Conservation (phyloP, 2,329 filamentous ascomycete species). For the Neofusicoccum cordaticola region DNA sequence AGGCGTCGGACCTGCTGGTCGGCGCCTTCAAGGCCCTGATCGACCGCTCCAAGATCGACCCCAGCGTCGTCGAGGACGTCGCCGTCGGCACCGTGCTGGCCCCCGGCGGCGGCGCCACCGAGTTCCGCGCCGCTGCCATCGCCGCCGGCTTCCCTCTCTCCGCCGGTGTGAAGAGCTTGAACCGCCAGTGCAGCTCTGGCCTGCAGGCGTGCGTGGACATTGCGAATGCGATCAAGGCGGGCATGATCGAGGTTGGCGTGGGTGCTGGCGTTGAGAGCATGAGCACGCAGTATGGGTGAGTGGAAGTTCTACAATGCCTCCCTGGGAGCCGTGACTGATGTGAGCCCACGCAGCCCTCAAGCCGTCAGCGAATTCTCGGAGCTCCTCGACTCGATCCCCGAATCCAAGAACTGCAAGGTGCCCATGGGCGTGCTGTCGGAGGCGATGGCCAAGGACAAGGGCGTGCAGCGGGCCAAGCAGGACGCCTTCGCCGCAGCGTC, state of each 20-base stretch:
- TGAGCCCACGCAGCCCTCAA: slow-evolving; percentile 45
- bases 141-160: slow-evolving; percentile 87
- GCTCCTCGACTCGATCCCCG: slow-evolving; percentile 73
- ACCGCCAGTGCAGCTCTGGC: slow-evolving; percentile 91
- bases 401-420: slow-evolving; percentile 94
- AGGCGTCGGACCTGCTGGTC: slow-evolving; percentile 78
- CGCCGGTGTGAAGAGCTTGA: slow-evolving; percentile 81
- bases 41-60: slow-evolving; percentile 77
- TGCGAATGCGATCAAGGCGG: slow-evolving; percentile 83
- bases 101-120: slow-evolving; percentile 90
- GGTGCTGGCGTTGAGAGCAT: slow-evolving; percentile 97
- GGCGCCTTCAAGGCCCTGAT: slow-evolving; percentile 80
- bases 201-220: slow-evolving; percentile 91
- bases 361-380: slow-evolving; percentile 94
- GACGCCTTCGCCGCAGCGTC: slow-evolving; percentile 92
- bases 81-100: slow-evolving; percentile 87
- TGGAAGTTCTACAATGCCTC: neutral
- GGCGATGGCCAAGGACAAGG: slow-evolving; percentile 85
- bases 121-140: slow-evolving; percentile 89
- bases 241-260: slow-evolving; percentile 94
- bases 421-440: slow-evolving; percentile 94
- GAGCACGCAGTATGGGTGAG: slow-evolving; percentile 72
- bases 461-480: slow-evolving; percentile 69
- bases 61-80: slow-evolving; percentile 84
- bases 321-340: slow-evolving; percentile 47